Conservation (phyloP, 2,329 filamentous ascomycete species). For the Alternaria rosae region DNA sequence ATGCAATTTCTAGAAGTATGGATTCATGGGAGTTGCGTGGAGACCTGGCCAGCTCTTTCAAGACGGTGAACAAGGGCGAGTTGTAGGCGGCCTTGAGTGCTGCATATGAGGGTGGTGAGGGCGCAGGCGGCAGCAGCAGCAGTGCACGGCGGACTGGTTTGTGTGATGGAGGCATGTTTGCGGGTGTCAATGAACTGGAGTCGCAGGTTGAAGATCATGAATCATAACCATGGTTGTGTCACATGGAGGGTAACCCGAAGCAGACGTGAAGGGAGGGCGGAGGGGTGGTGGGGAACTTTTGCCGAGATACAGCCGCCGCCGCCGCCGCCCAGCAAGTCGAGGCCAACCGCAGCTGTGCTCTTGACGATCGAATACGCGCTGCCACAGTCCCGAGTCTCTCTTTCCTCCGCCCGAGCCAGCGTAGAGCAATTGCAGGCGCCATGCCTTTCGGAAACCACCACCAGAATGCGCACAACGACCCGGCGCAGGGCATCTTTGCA, state of each 20-base stretch:
- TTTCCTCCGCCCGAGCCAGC: slow-evolving; percentile 3
- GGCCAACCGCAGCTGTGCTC: slow-evolving; percentile 12
- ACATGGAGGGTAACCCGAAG: not conserved
- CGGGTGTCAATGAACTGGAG: not conserved
- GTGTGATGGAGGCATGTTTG: slow-evolving; percentile 39
- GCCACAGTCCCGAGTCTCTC: slow-evolving; percentile 15
- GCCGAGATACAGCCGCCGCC: slow-evolving; percentile 20
- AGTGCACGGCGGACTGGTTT: slow-evolving; percentile 38
- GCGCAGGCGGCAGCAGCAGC: slow-evolving; percentile 56
- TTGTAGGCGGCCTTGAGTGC: slow-evolving; percentile 54
- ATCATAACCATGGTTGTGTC: not conserved
- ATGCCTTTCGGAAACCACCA: slow-evolving; percentile 52
- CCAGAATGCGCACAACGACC: slow-evolving; percentile 41
- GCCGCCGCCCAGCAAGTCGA: slow-evolving; percentile 5
- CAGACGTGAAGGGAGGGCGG: slow-evolving; percentile 9
- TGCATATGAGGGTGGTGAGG: slow-evolving; percentile 49
- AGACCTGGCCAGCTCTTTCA: slow-evolving; percentile 51
- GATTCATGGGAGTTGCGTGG: slow-evolving; percentile 34
- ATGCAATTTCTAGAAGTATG: slow-evolving; percentile 65
- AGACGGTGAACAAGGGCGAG: slow-evolving; percentile 52
- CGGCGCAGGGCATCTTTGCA: slow-evolving; percentile 55
- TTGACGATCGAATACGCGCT: slow-evolving; percentile 14
- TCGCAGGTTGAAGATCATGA: not conserved
- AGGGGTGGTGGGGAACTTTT: slow-evolving; percentile 18
- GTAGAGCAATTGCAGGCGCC: slow-evolving; percentile 24